These are phyloP conservation scores for Penicillium sp. DNA, from an alignment of 2,329 filamentous ascomycete genomes.

Conservation along the genomic window DNA sequence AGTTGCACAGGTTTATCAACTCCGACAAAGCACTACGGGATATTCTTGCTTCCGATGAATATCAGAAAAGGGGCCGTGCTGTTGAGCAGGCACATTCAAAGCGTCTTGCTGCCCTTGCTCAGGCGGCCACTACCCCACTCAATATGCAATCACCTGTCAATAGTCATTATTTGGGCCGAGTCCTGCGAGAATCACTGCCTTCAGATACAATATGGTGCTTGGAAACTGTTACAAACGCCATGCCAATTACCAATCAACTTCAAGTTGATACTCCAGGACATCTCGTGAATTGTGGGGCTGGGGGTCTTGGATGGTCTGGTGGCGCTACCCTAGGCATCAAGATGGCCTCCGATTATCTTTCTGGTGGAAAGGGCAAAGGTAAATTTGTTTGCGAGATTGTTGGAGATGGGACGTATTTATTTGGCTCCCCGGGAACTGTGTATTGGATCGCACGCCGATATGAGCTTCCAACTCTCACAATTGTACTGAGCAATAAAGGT, in stretches of 20 bases:
- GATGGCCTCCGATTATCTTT: conserved; percentile 63
- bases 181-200: background rate
- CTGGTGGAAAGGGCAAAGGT: conserved; percentile 55
- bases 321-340: conserved; percentile 78
- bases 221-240: conserved; percentile 76
- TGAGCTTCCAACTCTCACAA: conserved; percentile 67
- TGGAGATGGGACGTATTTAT: conserved; percentile 70
- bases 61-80: conserved; percentile 47
- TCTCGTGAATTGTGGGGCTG: conserved; percentile 82
- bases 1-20: conserved; percentile 67
- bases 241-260: conserved; percentile 71
- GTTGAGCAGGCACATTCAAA: background rate
- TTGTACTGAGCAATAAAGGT: conserved; percentile 72
- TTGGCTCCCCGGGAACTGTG: conserved; percentile 66
- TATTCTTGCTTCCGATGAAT: conserved; percentile 43
- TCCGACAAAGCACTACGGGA: conserved; percentile 48
- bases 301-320: conserved; percentile 79
- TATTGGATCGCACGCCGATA: conserved; percentile 72
- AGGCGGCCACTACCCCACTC: background rate
- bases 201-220: conserved; percentile 59
- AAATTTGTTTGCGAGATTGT: conserved; percentile 68
- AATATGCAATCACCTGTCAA: background rate
- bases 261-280: conserved; percentile 69
- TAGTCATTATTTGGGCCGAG: background rate
- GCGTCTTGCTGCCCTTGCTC: background rate